Conservation (phyloP, 805 yeast species). For the Yamadazyma laniorum region DNA sequence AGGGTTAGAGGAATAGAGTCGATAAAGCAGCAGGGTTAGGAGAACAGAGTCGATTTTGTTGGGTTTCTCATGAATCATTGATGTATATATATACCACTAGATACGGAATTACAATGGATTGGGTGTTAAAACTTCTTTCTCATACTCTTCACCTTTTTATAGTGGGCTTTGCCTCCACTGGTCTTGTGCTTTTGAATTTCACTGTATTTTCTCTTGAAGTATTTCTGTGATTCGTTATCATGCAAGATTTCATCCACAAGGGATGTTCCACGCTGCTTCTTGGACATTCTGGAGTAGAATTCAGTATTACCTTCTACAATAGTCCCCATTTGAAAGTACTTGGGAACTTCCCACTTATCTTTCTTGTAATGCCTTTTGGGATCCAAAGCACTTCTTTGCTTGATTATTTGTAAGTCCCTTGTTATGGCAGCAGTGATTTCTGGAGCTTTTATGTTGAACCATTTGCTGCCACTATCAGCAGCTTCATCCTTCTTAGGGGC, state of each 20-base stretch:
- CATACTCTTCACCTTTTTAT: conserved; percentile 59
- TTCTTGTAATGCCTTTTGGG: conserved; percentile 95
- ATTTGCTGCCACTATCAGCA: conserved; percentile 51
- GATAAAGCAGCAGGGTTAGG: too few relatives aligned
- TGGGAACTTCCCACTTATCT: conserved; percentile 74
- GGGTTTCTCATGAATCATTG: conserved; percentile 5
- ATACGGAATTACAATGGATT: background rate
- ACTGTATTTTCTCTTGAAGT: conserved; percentile 79
- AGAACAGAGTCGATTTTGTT: too few relatives aligned
- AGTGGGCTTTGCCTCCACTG: conserved; percentile 67
- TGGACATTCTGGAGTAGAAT: conserved; percentile 63
- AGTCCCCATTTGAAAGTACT: conserved; percentile 85
- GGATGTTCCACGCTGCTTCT: conserved; percentile 71
- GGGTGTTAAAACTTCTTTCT: conserved; percentile 47
- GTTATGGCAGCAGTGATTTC: conserved; percentile 70
- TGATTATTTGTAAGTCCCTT: conserved; percentile 73
- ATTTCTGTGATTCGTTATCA: conserved; percentile 65
- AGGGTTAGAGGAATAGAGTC: conserved; percentile 26
- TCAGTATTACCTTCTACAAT: conserved; percentile 81
- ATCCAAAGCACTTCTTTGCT: conserved; percentile 87
- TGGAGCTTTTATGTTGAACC: conserved; percentile 80
- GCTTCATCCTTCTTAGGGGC: conserved; percentile 15
- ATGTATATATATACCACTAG: conserved; percentile 5
- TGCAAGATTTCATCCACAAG: conserved; percentile 80
- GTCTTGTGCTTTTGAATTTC: conserved; percentile 68